phyloP scores from a whole-genome alignment of 805 yeast genomes.

The Tanozyma kutaoensis region DNA sequence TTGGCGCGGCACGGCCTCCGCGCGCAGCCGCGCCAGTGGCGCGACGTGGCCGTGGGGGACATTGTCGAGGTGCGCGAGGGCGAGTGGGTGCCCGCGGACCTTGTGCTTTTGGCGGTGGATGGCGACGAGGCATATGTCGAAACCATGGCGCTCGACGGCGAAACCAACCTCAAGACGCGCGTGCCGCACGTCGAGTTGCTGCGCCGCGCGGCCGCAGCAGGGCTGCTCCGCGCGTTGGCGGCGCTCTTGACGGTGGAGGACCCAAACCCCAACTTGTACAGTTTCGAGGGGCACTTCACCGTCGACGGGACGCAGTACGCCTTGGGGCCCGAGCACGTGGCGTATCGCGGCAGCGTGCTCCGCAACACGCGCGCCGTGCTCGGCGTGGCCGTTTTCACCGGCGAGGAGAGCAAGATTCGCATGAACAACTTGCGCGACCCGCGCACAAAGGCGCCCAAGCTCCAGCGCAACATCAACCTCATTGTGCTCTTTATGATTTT shows the following conservation, averaged over 20 bases:
- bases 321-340: slow-evolving; percentile 67
- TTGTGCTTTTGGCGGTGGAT: slow-evolving; percentile 56
- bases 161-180: slow-evolving; percentile 76
- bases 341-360: slow-evolving; percentile 81
- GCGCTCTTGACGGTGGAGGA: slow-evolving; percentile 64
- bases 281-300: slow-evolving; percentile 69
- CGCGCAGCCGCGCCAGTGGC: slow-evolving; percentile 42
- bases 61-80: slow-evolving; percentile 58
- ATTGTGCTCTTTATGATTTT: slow-evolving; percentile 83
- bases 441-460: slow-evolving; percentile 83
- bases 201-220: slow-evolving; percentile 33
- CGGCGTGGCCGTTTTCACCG: slow-evolving; percentile 84
- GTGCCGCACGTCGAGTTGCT: slow-evolving; percentile 54
- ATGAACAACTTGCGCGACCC: slow-evolving; percentile 90
- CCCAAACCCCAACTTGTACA: slow-evolving; percentile 84
- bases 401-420: slow-evolving; percentile 91
- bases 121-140: slow-evolving; percentile 58
- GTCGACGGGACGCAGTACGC: slow-evolving; percentile 32
- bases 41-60: slow-evolving; percentile 77
- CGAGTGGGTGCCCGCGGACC: slow-evolving; percentile 93
- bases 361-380: slow-evolving; percentile 67
- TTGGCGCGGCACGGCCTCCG: slow-evolving; percentile 16
- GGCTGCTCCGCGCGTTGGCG: too few species aligned
- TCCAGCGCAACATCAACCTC: slow-evolving; percentile 69
- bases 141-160: slow-evolving; percentile 97